Evolutionary conservation across 2,329 filamentous ascomycete genomes (phyloP), one percentile per base, ranked within the genome.

Genomic region (Alternaria arbusti): DNA sequence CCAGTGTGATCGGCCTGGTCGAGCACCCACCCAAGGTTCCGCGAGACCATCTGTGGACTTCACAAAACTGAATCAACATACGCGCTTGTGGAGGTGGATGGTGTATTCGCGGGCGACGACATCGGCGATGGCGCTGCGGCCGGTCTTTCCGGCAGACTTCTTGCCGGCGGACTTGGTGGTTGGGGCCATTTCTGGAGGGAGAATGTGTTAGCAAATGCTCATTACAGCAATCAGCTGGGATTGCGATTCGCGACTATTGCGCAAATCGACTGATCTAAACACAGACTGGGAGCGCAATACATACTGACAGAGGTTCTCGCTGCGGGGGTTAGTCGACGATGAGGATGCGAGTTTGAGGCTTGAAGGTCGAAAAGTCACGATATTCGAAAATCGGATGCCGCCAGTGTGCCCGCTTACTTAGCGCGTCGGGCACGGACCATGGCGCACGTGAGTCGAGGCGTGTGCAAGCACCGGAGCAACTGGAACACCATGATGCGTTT

Each of bases 91-190:
- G 80, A 99, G 88, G 90, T 99, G 95, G 88, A 99, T 98, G 86
- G 96, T 99, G 91, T 99, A 99, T 89, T 99, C 96, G 89, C 96
- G 93, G 81, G 96, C 91, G 85, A 99, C 95, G 83, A 99, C 96
- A 86, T 99, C 95, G 86, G 93, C 91, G 85, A 99, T 97, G 87
- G 96, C 96, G 85, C 93, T 97, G 83, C 94, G 93, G 80, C 85
- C 83, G 77, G 84, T 77, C 87, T 90, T 91, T 83, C 84, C 86
- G 79, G 87, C 82, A 72, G 86, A 85, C 86, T 89, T 91, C 86
- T 89, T 88, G 65, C 66, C 70, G 79, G 57, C 51, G 62, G 74
- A 83, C 80, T 76, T 73, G 71, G 78, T 74, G 76, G 67, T 79
- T 65, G 70, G 70, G 61, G 82, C 76, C 82, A 84, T 84, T 76